Conservation (phyloP, 1,284 basidiomycete species). For the Malassezia sympodialis region DNA sequence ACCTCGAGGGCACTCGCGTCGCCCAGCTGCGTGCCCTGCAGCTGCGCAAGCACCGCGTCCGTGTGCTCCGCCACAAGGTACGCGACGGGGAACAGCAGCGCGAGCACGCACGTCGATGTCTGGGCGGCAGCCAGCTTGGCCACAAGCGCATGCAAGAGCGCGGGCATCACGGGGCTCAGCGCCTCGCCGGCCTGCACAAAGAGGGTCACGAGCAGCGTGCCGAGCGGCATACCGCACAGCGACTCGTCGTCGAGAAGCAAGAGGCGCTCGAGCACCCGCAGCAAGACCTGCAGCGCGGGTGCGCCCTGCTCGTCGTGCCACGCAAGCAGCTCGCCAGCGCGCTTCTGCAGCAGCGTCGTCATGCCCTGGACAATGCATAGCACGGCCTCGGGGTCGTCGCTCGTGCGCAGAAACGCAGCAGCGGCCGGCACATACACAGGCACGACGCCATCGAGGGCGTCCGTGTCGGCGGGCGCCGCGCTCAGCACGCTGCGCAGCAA, state of each 20-base stretch:
- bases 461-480: constrained; percentile 55
- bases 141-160: constrained; percentile 73
- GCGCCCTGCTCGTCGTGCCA: constrained; percentile 46
- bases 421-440: constrained; percentile 20
- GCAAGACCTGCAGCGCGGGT: constrained; percentile 25
- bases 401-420: constrained; percentile 19
- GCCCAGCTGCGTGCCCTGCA: constrained; percentile 48
- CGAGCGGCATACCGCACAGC: constrained; percentile 79
- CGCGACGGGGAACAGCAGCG: constrained; percentile 79
- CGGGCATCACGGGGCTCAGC: constrained; percentile 64
- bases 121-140: constrained; percentile 68
- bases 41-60: constrained; percentile 43
- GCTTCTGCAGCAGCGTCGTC: constrained; percentile 75
- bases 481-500: constrained; percentile 56
- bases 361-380: constrained; percentile 73
- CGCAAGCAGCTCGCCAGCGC: constrained; percentile 64
- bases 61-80: constrained; percentile 63
- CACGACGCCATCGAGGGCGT: constrained; percentile 65
- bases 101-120: constrained; percentile 70
- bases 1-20: constrained; percentile 60
- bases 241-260: constrained; percentile 29
- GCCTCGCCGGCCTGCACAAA: constrained; percentile 61
- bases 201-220: constrained; percentile 85
- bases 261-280: constrained; percentile 31
- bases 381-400: constrained; percentile 29